Percentiles rank a stretch among this genome's conserved stretches.
Evolutionary conservation across 1,284 basidiomycete genomes (phyloP).

Genomic region (Sporisorium exsertum): DNA sequence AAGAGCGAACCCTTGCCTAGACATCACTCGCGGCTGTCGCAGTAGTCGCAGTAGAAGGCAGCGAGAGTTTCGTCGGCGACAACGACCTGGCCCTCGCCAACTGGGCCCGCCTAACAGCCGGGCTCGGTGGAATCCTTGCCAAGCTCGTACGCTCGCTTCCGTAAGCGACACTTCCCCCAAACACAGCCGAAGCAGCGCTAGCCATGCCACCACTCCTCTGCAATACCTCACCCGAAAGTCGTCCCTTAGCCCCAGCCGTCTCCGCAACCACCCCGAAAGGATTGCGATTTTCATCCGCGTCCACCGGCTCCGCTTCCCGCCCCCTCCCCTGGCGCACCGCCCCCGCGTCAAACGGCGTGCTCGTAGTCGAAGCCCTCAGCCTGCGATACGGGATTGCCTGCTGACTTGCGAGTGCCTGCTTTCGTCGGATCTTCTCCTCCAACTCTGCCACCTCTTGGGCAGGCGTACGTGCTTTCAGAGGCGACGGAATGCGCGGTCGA

Average conservation of each 20-base stretch:
- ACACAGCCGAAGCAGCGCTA: constrained; percentile 6
- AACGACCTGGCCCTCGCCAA: constrained; percentile 37
- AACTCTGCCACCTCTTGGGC: constrained; percentile 25
- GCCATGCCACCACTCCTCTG: constrained; percentile 6
- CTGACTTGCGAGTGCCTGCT: constrained; percentile 6
- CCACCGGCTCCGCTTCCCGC: background rate
- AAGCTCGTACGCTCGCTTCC: background rate
- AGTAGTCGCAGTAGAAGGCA: background rate
- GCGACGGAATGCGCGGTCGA: constrained; percentile 43
- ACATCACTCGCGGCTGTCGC: background rate
- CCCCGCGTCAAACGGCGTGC: constrained; percentile 20
- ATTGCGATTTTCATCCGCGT: constrained; percentile 24
- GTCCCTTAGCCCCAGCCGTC: background rate
- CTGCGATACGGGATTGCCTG: constrained; percentile 29
- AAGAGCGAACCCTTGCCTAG: background rate
- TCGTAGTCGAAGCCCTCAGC: constrained; percentile 17
- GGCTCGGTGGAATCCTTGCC: constrained; percentile 37
- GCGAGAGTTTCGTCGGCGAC: constrained; percentile 16
- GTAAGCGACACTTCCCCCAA: background rate
- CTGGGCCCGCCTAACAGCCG: constrained; percentile 47
- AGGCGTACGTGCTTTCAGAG: constrained; percentile 32
- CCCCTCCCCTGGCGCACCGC: background rate
- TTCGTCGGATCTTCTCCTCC: background rate
- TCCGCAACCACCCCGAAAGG: constrained; percentile 11
- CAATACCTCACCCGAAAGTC: background rate